These are phyloP conservation scores for Eragrostis curvula DNA, from an alignment of 176 grass and related monocot species.

Conservation along the genomic window DNA sequence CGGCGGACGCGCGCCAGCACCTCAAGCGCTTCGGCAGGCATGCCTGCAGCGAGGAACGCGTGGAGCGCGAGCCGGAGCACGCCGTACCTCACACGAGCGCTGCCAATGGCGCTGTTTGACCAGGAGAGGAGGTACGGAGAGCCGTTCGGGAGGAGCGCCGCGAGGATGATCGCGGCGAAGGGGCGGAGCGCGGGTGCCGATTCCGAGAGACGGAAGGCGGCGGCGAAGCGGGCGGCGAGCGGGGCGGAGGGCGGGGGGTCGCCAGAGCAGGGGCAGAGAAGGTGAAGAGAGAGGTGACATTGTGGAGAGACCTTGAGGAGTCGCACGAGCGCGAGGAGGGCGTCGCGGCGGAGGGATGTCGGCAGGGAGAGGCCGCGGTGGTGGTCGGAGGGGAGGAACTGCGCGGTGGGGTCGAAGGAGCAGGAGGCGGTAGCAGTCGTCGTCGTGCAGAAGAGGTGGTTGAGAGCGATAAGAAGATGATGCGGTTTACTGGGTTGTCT, in stretches of 20 bases:
- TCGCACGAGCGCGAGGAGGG: constrained; percentile 50
- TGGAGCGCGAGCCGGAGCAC: constrained; percentile 69
- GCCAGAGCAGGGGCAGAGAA: constrained; percentile 34
- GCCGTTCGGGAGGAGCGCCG: constrained; percentile 38
- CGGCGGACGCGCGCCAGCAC: constrained; percentile 46
- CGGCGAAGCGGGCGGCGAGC: constrained; percentile 52
- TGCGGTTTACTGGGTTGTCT: constrained; percentile 13
- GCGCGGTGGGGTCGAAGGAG: constrained; percentile 49
- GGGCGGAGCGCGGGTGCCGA: constrained; percentile 49
- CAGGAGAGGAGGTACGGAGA: constrained; percentile 50
- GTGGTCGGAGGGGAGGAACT: constrained; percentile 51
- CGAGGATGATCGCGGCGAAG: constrained; percentile 51
- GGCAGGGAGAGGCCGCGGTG: constrained; percentile 51
- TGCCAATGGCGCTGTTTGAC: constrained; percentile 3
- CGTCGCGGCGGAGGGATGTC: constrained; percentile 55
- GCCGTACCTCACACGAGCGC: constrained; percentile 27
- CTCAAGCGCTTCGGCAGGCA: constrained; percentile 66
- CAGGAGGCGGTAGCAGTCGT: not conserved
- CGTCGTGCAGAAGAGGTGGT: constrained; percentile 37
- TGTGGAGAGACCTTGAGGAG: constrained; percentile 55
- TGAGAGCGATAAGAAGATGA: not conserved
- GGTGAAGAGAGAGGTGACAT: constrained; percentile 53
- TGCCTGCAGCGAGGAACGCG: constrained; percentile 63
- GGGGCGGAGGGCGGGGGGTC: constrained; percentile 30
- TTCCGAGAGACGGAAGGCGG: constrained; percentile 48